Conservation (phyloP, 371 early-diverging fungal species). For the Haplosporangium sp. region DNA sequence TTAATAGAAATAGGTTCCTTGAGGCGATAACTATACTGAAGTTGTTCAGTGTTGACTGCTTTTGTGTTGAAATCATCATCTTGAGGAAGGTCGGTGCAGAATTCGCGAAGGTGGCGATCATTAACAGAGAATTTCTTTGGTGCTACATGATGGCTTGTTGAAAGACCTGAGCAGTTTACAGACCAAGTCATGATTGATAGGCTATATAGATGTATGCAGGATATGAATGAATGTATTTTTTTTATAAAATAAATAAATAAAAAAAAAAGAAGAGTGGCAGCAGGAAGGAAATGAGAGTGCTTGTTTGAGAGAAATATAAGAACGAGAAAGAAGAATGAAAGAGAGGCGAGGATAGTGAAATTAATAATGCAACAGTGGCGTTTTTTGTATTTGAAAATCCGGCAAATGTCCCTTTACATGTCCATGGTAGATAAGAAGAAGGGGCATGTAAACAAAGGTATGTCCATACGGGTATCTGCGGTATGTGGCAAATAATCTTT, state of each 20-base stretch:
- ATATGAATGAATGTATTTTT: too few relatives aligned
- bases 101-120: constrained; percentile 29
- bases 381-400: too few relatives aligned
- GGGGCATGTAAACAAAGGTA: too few relatives aligned
- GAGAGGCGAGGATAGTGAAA: neutral
- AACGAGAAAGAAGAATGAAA: neutral
- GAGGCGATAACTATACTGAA: constrained; percentile 2
- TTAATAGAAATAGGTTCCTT: constrained; percentile 22
- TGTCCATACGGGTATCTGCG: too few relatives aligned
- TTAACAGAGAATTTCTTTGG: constrained; percentile 11
- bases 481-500: too few relatives aligned
- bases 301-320: neutral
- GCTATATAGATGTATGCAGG: too few relatives aligned
- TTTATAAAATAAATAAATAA: neutral
- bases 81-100: constrained; percentile 12
- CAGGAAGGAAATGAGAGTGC: too few relatives aligned
- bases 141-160: neutral
- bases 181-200: constrained; percentile 17
- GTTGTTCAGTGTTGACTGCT: neutral
- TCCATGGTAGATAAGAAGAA: neutral
- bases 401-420: neutral
- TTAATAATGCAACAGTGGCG: neutral
- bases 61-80: neutral
- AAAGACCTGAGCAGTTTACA: constrained; percentile 4
- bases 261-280: neutral